Percentiles rank a stretch among this genome's conserved stretches.
Conservation (phyloP, 495 filamentous ascomycete genomes). For the Penicillium turbatum region DNA sequence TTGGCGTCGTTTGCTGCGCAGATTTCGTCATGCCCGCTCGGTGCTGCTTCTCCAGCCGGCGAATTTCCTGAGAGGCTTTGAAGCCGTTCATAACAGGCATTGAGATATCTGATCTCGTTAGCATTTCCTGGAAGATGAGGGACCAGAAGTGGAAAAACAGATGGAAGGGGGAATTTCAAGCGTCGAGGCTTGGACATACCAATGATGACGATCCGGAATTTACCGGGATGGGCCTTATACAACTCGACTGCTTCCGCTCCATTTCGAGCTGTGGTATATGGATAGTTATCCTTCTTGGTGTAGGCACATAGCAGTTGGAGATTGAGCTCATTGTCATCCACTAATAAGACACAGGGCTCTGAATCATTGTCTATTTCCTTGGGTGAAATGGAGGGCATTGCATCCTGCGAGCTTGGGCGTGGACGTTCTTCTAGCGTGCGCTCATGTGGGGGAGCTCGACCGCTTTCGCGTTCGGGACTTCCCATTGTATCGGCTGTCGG, state of each 20-base stretch:
- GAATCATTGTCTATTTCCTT: neutral
- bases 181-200: slow-evolving; percentile 22
- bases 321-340: slow-evolving; percentile 41
- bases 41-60: slow-evolving; percentile 55
- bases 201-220: slow-evolving; percentile 48
- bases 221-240: slow-evolving; percentile 28
- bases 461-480: neutral
- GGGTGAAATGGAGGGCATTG: neutral
- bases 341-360: slow-evolving; percentile 21
- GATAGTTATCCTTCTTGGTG: slow-evolving; percentile 34
- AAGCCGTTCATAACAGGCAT: slow-evolving; percentile 85
- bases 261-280: slow-evolving; percentile 39
- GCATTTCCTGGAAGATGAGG: neutral
- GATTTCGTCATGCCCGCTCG: neutral
- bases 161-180: neutral
- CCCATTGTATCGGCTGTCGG: slow-evolving; percentile 19
- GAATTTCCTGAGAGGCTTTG: slow-evolving; percentile 67
- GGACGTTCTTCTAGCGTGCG: neutral
- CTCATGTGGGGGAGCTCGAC: neutral
- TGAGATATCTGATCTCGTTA: slow-evolving; percentile 62
- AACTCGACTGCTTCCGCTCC: slow-evolving; percentile 51
- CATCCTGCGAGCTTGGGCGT: neutral
- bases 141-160: neutral
- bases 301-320: slow-evolving; percentile 29
- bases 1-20: neutral